A percentile compares a stretch with the other conserved stretches of the same genome.
phyloP scores from a whole-genome alignment of 2,329 filamentous ascomycete genomes.

The Cordyceps javanica region DNA sequence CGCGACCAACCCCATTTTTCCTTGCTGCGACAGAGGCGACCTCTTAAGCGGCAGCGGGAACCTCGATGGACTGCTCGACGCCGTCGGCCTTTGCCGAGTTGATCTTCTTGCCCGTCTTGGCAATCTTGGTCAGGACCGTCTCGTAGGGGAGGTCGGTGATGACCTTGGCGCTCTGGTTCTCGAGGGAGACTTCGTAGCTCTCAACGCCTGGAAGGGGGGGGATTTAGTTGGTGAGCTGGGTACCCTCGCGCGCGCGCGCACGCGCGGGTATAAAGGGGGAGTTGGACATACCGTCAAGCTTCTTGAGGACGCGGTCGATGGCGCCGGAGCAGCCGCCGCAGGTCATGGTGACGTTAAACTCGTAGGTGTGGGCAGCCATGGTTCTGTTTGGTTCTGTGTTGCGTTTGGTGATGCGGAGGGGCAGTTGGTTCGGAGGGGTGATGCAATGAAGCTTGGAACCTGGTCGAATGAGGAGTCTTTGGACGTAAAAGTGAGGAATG shows the following conservation, averaged over 20 bases:
- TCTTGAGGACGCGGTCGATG: slow-evolving; percentile 85
- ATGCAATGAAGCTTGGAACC: background rate
- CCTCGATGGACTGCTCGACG: slow-evolving; percentile 44
- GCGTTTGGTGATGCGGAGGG: slow-evolving; percentile 7
- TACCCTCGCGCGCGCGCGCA: slow-evolving; percentile 1
- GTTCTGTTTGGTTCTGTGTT: slow-evolving; percentile 60
- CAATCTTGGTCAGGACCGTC: slow-evolving; percentile 78
- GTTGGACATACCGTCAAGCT: slow-evolving; percentile 66
- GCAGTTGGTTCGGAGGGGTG: background rate
- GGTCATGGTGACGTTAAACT: slow-evolving; percentile 90
- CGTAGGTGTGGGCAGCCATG: slow-evolving; percentile 71
- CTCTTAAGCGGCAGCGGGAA: slow-evolving; percentile 29
- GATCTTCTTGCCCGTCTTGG: slow-evolving; percentile 92
- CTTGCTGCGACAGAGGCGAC: background rate
- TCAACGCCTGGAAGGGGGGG: slow-evolving; percentile 60
- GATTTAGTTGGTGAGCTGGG: no score
- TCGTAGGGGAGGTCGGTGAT: slow-evolving; percentile 68
- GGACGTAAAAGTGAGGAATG: background rate
- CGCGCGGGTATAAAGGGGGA: background rate
- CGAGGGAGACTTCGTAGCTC: slow-evolving; percentile 79
- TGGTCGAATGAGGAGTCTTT: background rate
- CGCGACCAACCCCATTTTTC: no score
- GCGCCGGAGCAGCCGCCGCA: slow-evolving; percentile 96
- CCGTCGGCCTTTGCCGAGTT: slow-evolving; percentile 68
- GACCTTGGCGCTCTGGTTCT: slow-evolving; percentile 76